Evolutionary conservation across 371 early-diverging fungal species (phyloP), one percentile per base, ranked within the genome.

Genomic region (Apophysomyces trapeziformis): DNA sequence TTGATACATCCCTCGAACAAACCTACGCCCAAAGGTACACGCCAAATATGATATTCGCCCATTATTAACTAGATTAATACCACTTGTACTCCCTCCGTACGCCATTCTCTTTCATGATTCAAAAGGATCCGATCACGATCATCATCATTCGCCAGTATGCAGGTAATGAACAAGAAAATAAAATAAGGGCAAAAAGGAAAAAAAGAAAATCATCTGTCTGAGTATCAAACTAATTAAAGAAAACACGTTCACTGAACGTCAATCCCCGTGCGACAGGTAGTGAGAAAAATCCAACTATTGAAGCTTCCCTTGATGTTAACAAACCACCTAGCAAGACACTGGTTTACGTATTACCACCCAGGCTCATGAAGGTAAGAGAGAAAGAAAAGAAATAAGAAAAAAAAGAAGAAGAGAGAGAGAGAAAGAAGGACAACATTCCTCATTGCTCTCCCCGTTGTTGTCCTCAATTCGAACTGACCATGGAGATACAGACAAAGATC

Each of bases 141-240:
- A 21, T 21, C 54, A 50, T 50, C 54, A 50, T 50, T 50, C 21
- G 54, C 54, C 4, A 50, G 54, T 21, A 11, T 50, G 16, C 54
- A 50, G 54, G 54, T 50, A 21, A 26, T 26, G 32, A 26, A 26
- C 32, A 26, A 26, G 32, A 26, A 26, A 26, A 26, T 26, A 2
- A 26, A 26, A 26, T 26, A 26, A 26, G 32, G 32, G 32, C 32
- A 26, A 26, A 50, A 41, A 41, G 41, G 54, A 26, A 50, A 50
- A 50, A 50, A 50, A 50, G 54, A 26, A 50, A 50, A 21, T n/a
- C 9, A 11, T 50, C 54, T 50, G 21, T 50, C 54, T 50, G 54
- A 50, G 54, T 50, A n/a, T 21, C 54, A 50, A 50, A 50, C 54
- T 50, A 50, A 50, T 50, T 50, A 50, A 50, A 50, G 54, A 50